These are phyloP conservation scores for Paramecium tetraurelia DNA, from an alignment of 73 alveolate species.

Conservation along the genomic window DNA sequence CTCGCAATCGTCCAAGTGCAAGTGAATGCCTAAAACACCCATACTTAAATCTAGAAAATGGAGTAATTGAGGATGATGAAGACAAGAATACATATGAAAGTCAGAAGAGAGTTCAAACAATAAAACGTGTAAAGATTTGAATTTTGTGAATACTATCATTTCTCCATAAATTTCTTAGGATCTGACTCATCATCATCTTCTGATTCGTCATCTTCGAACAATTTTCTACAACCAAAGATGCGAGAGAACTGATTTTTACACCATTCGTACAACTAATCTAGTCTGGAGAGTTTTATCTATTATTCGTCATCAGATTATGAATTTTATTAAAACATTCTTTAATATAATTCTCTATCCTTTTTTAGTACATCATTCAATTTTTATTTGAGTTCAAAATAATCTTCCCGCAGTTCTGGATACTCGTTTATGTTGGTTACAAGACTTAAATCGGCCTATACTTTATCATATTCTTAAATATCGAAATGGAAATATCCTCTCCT, in stretches of 20 bases:
- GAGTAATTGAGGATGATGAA: not conserved
- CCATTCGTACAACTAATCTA: not conserved
- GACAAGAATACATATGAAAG: not conserved
- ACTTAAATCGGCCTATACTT: not conserved
- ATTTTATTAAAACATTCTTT: not conserved
- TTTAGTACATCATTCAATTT: not conserved
- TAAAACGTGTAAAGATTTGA: constrained; percentile 3
- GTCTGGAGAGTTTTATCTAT: not conserved
- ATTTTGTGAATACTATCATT: not conserved
- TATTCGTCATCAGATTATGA: not conserved
- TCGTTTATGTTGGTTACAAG: not conserved
- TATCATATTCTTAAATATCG: not conserved
- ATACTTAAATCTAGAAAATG: not conserved
- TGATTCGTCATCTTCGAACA: constrained; percentile 10
- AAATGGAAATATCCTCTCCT: constrained; percentile 32
- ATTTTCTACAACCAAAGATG: not conserved
- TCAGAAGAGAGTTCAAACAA: not conserved
- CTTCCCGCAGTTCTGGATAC: not conserved
- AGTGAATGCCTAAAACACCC: not conserved
- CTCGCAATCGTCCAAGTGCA: not conserved
- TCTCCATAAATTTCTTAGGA: not conserved
- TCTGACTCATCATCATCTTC: not conserved
- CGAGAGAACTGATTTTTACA: not conserved
- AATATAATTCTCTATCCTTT: not conserved
- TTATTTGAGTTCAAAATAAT: not conserved